Conservation (phyloP, 2,329 filamentous ascomycete genomes). For the Acarospora socialis region DNA sequence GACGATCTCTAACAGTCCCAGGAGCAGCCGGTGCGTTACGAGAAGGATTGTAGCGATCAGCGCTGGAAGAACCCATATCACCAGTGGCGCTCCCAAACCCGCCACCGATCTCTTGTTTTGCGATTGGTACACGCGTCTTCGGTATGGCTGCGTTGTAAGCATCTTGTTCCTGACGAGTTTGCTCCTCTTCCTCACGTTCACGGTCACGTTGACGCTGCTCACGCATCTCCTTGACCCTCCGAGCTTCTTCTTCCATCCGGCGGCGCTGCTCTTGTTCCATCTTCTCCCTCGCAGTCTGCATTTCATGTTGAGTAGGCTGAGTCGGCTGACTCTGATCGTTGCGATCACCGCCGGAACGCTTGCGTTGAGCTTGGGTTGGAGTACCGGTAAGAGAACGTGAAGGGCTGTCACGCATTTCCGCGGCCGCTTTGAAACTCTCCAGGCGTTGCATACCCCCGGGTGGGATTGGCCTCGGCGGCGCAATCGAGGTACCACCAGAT, state of each 20-base stretch:
- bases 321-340: too few relatives aligned
- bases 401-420: conserved; percentile 18
- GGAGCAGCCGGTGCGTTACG: conserved; percentile 74
- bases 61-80: conserved; percentile 28
- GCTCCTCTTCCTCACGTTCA: conserved; percentile 34
- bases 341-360: conserved; percentile 41
- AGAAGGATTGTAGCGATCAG: conserved; percentile 68
- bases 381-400: conserved; percentile 23
- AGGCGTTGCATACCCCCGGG: conserved; percentile 33
- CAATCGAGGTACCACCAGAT: conserved; percentile 43
- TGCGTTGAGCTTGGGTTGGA: conserved; percentile 25
- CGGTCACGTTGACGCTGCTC: conserved; percentile 22
- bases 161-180: conserved; percentile 61
- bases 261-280: conserved; percentile 38
- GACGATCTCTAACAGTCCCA: conserved; percentile 30
- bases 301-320: too few relatives aligned
- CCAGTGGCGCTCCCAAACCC: conserved; percentile 45
- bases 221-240: conserved; percentile 25
- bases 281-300: conserved; percentile 43
- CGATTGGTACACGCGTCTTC: conserved; percentile 62
- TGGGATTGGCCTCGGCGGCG: conserved; percentile 54
- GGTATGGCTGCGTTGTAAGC: conserved; percentile 83
- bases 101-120: conserved; percentile 83
- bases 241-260: conserved; percentile 38
- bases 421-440: conserved; percentile 28